Base-by-base conservation (phyloP, 169 alveolate genomes). In the Plasmodium knowlesi region DNA sequence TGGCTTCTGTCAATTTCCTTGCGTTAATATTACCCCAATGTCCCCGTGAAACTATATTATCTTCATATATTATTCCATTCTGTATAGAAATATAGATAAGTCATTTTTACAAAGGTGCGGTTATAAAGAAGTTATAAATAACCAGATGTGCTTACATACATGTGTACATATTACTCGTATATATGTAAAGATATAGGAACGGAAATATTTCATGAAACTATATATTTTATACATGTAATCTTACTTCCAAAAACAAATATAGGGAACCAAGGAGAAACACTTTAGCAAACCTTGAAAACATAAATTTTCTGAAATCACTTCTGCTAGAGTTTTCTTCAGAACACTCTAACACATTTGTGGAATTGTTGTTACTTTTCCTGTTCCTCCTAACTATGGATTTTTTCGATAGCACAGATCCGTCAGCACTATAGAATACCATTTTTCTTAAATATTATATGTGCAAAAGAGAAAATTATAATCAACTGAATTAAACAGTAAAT, bases 1-100 rank as follows among this genome's bases (percentile, higher is more conserved):
- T 76, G 25, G 83, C 16, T 76, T 76, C 83, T 28, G 53, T 67
- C 25, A 76, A 32, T 5, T 28, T 30, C 67, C 83, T 76, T 76
- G 67, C 12, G 28, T 32, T 19, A 19, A 30, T 16, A 76, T 8
- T 76, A 10, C 46, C 28, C 83, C 83, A 76, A 28, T 76, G 83
- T 8, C 32, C 5, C 14, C 32, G 22, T 28, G 83, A 28, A 6
- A 28, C 46, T 76, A 14, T 32, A 32, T 6, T 76, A 14, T 76
- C 22, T 14, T 76, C 67, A 76, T 32, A 32, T 76, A 50, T 14
- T 0, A 28, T 22, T 76, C 50, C 83, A 32, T 32, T 76, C 83
- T 76, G 50, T 32, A 76, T 28, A 8, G 2, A 76, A 37, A 12
- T 8, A 37, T 16, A 76, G 28, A 76, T 32, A 28, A 1, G 50